These are phyloP conservation scores for Fusarium musae DNA, from an alignment of 2,329 filamentous ascomycete genomes.

Conservation along the genomic window DNA sequence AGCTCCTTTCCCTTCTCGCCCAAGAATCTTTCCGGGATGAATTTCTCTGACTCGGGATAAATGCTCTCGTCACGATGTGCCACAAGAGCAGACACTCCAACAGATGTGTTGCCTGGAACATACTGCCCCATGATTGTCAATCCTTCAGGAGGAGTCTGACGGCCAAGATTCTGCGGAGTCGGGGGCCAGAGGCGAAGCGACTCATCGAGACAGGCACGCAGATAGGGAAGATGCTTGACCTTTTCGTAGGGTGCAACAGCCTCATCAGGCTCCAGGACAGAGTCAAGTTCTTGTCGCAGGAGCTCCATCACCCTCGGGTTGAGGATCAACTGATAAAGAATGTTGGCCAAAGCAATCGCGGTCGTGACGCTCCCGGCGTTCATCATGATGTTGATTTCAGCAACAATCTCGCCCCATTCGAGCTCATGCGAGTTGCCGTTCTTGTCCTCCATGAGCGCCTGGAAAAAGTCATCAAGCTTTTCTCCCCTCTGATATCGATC, in stretches of 20 bases:
- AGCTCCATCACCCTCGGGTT: slow-evolving; percentile 52
- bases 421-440: slow-evolving; percentile 52
- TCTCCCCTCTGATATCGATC: slow-evolving; percentile 53
- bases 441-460: slow-evolving; percentile 62
- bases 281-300: slow-evolving; percentile 58
- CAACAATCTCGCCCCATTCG: slow-evolving; percentile 68
- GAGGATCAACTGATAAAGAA: slow-evolving; percentile 62
- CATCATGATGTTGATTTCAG: slow-evolving; percentile 65
- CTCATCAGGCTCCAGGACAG: slow-evolving; percentile 55
- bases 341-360: slow-evolving; percentile 60
- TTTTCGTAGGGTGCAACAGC: slow-evolving; percentile 60
- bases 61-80: slow-evolving; percentile 53
- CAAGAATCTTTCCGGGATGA: slow-evolving; percentile 55
- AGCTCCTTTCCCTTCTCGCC: slow-evolving; percentile 50
- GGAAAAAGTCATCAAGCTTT: slow-evolving; percentile 69
- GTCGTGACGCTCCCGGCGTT: slow-evolving; percentile 64
- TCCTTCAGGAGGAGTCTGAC: slow-evolving; percentile 44
- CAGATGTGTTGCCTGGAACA: slow-evolving; percentile 51
- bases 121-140: slow-evolving; percentile 45
- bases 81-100: slow-evolving; percentile 52
- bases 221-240: slow-evolving; percentile 62
- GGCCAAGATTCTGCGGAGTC: slow-evolving; percentile 44
- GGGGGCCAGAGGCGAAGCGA: slow-evolving; percentile 48
- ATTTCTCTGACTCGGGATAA: slow-evolving; percentile 53
- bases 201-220: slow-evolving; percentile 64